A percentile compares a stretch with the other conserved stretches of the same genome.
phyloP scores from a whole-genome alignment of 352 stramenopile genomes.

The Ophiocytium majus region DNA sequence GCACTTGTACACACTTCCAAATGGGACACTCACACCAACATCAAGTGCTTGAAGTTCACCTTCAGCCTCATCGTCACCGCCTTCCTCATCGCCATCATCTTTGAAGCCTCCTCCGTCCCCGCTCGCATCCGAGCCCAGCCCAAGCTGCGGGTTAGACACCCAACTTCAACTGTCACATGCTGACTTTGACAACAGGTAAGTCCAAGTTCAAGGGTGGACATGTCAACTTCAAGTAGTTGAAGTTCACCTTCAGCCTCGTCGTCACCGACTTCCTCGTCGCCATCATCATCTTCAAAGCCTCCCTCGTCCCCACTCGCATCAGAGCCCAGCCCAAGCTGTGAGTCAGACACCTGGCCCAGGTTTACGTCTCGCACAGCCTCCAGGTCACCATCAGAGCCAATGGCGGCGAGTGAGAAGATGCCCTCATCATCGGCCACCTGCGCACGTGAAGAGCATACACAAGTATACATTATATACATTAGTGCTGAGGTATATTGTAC shows the following conservation, averaged over 20 bases:
- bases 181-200: no score
- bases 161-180: no score
- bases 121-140: constrained; percentile 26
- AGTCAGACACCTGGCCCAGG: constrained; percentile 63
- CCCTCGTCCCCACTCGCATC: constrained; percentile 58
- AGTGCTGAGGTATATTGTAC: no score
- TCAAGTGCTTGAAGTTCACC: no score
- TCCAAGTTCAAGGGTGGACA: no score
- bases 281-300: constrained; percentile 52
- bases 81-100: constrained; percentile 56
- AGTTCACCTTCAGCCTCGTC: no score
- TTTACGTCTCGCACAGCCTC: constrained; percentile 70
- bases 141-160: background rate
- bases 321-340: constrained; percentile 8
- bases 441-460: background rate
- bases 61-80: no score
- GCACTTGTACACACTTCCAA: no score
- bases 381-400: constrained; percentile 58
- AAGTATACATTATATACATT: no score
- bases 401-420: constrained; percentile 70
- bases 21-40: no score
- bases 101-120: constrained; percentile 59
- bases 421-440: constrained; percentile 65
- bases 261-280: no score
- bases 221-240: no score